Conservation (phyloP, 306 rosid genomes). For the Adenanthera pavonina region DNA sequence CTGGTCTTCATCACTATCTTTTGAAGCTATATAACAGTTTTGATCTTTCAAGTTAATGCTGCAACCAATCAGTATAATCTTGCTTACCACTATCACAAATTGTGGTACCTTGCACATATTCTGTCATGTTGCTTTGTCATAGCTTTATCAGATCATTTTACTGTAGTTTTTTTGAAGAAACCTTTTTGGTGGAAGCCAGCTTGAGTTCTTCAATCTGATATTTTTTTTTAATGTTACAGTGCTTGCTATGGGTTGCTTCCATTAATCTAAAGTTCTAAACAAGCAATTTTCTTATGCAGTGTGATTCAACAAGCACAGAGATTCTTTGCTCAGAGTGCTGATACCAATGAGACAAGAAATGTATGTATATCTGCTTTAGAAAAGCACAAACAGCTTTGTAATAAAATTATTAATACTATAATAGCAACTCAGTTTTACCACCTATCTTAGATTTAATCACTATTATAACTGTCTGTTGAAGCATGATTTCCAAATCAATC, state of each 20-base stretch:
- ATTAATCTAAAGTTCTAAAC: constrained; percentile 30
- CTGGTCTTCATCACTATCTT: constrained; percentile 13
- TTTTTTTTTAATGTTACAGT: constrained; percentile 31
- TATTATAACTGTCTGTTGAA: not conserved
- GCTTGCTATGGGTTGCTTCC: constrained; percentile 35
- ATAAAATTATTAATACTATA: not conserved
- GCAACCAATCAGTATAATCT: constrained; percentile 16
- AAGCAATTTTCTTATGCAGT: constrained; percentile 56
- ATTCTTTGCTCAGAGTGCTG: constrained; percentile 63
- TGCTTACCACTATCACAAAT: constrained; percentile 10
- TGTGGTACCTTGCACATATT: constrained; percentile 14
- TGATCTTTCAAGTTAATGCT: constrained; percentile 17
- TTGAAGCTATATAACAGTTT: not conserved
- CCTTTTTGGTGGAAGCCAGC: constrained; percentile 5
- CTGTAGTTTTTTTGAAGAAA: constrained; percentile 20
- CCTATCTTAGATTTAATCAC: not conserved
- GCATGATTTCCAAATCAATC: not conserved
- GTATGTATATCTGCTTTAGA: constrained; percentile 52
- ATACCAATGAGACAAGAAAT: constrained; percentile 75
- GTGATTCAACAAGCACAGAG: constrained; percentile 84
- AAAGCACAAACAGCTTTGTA: constrained; percentile 6
- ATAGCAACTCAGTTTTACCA: not conserved
- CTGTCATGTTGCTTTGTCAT: constrained; percentile 25
- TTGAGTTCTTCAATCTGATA: constrained; percentile 34
- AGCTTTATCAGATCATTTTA: constrained; percentile 10